Evolutionary conservation across 306 rosid genomes (phyloP).

Genomic region (Rosa rugosa): DNA sequence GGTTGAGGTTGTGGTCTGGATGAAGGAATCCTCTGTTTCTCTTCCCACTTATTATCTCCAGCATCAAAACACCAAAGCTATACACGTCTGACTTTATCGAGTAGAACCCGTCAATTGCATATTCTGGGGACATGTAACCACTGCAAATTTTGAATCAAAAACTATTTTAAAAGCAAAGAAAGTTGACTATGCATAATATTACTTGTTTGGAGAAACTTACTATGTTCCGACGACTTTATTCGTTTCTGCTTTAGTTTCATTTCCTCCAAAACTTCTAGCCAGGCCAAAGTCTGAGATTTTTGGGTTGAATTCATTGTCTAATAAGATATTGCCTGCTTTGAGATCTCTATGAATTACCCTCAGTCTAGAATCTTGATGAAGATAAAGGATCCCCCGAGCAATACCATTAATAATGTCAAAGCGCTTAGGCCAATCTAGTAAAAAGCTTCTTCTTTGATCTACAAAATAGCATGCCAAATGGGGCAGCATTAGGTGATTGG

Average conservation of each 20-base stretch:
- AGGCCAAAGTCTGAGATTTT: conserved; percentile 35
- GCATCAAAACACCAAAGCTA: conserved; percentile 5
- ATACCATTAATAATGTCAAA: conserved; percentile 23
- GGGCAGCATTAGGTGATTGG: not conserved
- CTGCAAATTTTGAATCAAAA: not conserved
- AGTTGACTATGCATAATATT: not conserved
- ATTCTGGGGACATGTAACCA: conserved; percentile 29
- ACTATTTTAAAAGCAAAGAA: not conserved
- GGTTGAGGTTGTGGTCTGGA: not conserved
- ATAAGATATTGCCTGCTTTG: conserved; percentile 28
- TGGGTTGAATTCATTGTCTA: conserved; percentile 30
- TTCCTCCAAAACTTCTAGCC: conserved; percentile 31
- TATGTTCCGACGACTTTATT: conserved; percentile 32
- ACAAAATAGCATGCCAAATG: not conserved
- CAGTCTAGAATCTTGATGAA: conserved; percentile 38
- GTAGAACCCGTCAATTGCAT: conserved; percentile 6
- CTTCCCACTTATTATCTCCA: conserved; percentile 27
- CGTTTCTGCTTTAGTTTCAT: conserved; percentile 21
- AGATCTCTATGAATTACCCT: conserved; percentile 38
- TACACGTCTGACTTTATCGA: conserved; percentile 21
- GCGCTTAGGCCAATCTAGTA: conserved; percentile 17
- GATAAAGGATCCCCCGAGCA: conserved; percentile 31
- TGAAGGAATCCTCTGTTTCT: not conserved
- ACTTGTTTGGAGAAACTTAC: conserved; percentile 4
- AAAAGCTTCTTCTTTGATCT: conserved; percentile 9